Conservation (phyloP, 129 eudicot species). For the Pulicaria dysenterica region DNA sequence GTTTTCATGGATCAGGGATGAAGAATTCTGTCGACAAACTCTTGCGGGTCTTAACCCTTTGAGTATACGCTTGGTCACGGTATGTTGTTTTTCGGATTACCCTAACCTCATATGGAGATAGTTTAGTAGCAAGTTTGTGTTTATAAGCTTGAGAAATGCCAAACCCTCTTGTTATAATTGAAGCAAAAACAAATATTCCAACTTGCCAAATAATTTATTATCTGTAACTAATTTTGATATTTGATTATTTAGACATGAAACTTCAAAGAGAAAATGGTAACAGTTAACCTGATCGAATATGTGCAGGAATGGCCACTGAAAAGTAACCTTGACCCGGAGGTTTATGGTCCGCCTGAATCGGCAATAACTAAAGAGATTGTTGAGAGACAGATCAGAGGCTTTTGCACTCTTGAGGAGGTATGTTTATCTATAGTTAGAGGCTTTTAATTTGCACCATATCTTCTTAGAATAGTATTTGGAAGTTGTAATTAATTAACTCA, state of each 20-base stretch:
- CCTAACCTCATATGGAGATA: no score
- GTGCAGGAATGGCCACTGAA: slow-evolving; percentile 77
- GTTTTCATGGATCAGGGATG: slow-evolving; percentile 70
- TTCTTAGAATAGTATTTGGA: background rate
- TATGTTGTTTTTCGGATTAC: slow-evolving; percentile 21
- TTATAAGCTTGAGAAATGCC: no score
- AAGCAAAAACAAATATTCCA: background rate
- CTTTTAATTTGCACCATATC: background rate
- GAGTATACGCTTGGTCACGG: slow-evolving; percentile 59
- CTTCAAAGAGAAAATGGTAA: background rate
- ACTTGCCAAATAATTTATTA: background rate
- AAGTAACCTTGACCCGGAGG: slow-evolving; percentile 59
- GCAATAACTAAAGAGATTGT: slow-evolving; percentile 66
- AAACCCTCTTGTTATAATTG: no score
- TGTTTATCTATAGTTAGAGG: background rate
- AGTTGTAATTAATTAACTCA: background rate
- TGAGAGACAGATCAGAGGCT: slow-evolving; percentile 53
- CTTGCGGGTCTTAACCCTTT: slow-evolving; percentile 75
- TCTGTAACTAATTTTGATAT: background rate
- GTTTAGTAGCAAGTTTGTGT: no score
- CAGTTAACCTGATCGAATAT: no score
- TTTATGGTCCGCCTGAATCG: slow-evolving; percentile 75
- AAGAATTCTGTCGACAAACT: slow-evolving; percentile 68
- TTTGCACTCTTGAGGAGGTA: slow-evolving; percentile 34
- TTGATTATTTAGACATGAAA: slow-evolving; percentile 2